A percentile compares a stretch with the other conserved stretches of the same genome.
phyloP scores from a whole-genome alignment of 2,329 filamentous ascomycete species.

The Cladophialophora psammophila region DNA sequence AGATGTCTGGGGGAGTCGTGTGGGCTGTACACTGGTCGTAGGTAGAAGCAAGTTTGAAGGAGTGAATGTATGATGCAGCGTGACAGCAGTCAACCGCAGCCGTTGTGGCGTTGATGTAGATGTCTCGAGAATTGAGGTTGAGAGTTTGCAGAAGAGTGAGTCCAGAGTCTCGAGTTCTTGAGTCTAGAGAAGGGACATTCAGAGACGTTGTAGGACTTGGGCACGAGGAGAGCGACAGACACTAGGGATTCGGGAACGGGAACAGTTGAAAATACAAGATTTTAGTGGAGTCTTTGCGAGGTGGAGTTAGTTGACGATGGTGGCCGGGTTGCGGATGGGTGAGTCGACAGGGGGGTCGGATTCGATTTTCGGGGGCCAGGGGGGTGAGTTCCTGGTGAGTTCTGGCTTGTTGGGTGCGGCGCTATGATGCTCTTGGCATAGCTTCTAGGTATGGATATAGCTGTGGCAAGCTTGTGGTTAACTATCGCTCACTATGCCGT shows the following conservation, averaged over 20 bases:
- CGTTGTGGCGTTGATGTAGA: not conserved
- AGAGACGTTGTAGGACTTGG: not conserved
- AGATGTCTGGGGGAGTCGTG: not conserved
- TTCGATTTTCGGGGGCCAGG: not conserved
- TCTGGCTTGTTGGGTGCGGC: not conserved
- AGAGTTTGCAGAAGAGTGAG: conserved; percentile 10
- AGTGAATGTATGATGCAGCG: not conserved
- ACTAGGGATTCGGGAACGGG: not conserved
- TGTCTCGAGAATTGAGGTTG: conserved; percentile 10
- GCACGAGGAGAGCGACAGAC: not conserved
- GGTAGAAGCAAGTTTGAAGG: not conserved
- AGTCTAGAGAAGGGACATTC: not conserved
- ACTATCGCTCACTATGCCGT: not conserved
- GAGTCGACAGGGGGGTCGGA: conserved; percentile 4
- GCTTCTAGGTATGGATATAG: not conserved
- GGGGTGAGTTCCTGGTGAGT: not conserved
- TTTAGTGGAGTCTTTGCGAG: conserved; percentile 13
- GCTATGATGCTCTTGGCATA: not conserved
- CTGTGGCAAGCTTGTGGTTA: not conserved
- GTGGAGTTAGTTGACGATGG: conserved; percentile 16
- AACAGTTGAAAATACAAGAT: conserved; percentile 23
- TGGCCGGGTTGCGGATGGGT: conserved; percentile 10
- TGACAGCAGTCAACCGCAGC: not conserved
- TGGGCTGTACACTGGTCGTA: not conserved
- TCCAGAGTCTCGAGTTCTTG: conserved; percentile 20